Conservation (phyloP, 2,329 filamentous ascomycete species). For the Pseudohalonectria lignicola region DNA sequence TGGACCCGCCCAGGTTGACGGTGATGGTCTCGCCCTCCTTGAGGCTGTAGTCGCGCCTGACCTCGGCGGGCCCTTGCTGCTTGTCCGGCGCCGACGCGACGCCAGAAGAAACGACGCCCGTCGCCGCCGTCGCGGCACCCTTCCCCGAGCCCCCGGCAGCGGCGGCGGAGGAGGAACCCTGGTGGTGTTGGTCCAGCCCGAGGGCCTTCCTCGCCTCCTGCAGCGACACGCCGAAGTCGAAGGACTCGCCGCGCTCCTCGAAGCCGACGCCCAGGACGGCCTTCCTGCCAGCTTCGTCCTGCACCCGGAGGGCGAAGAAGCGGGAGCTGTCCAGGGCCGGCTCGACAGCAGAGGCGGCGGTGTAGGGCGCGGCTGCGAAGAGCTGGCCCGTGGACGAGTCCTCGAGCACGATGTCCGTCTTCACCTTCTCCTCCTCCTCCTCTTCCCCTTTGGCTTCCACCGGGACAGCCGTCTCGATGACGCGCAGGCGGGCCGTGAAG, state of each 20-base stretch:
- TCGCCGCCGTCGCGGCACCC: slow-evolving; percentile 19
- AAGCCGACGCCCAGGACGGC: slow-evolving; percentile 78
- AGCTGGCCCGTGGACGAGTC: slow-evolving; percentile 61
- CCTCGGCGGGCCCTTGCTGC: slow-evolving; percentile 27
- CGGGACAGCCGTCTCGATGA: slow-evolving; percentile 61
- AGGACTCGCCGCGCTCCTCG: slow-evolving; percentile 75
- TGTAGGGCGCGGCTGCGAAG: slow-evolving; percentile 79
- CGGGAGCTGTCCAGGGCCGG: slow-evolving; percentile 68
- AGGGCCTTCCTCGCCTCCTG: slow-evolving; percentile 67
- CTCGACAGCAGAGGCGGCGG: slow-evolving; percentile 54
- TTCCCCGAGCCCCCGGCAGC: slow-evolving; percentile 13
- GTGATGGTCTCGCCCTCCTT: slow-evolving; percentile 88
- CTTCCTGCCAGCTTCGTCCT: slow-evolving; percentile 64
- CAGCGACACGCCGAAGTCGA: slow-evolving; percentile 73
- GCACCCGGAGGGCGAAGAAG: slow-evolving; percentile 76
- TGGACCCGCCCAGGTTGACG: slow-evolving; percentile 55
- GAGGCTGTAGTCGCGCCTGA: slow-evolving; percentile 68
- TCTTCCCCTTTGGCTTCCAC: slow-evolving; percentile 7
- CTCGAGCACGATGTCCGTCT: slow-evolving; percentile 69
- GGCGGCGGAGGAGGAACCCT: slow-evolving; percentile 18
- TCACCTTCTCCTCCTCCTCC: slow-evolving; percentile 40
- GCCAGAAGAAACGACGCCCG: too few relatives aligned
- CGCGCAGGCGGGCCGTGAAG: slow-evolving; percentile 72
- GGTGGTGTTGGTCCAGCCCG: slow-evolving; percentile 39
- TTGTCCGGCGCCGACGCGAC: too few relatives aligned